Evolutionary conservation across 345 rosid species (phyloP).

Genomic region (Nephelium lappaceum): DNA sequence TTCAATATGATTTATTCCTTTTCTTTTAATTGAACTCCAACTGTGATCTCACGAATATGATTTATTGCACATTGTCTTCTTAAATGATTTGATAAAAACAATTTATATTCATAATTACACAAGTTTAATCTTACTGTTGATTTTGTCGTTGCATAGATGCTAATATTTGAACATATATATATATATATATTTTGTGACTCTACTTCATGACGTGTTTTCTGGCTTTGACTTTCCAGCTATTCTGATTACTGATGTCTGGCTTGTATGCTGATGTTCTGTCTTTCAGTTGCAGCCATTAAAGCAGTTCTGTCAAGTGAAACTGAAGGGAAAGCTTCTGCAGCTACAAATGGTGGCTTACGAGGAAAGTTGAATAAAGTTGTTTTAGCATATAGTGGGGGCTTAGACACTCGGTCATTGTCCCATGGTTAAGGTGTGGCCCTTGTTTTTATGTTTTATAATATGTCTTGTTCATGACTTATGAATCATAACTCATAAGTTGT

Average conservation of each 20-base stretch:
- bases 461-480: background rate
- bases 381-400: conserved; percentile 94
- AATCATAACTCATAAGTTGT: background rate
- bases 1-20: background rate
- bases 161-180: background rate
- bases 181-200: background rate
- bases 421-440: conserved; percentile 79
- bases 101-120: no score
- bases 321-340: conserved; percentile 27
- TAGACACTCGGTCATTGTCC: conserved; percentile 98
- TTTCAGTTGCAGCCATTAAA: conserved; percentile 49
- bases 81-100: background rate
- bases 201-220: background rate
- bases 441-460: conserved; percentile 19
- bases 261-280: background rate
- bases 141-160: no score
- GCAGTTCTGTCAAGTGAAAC: conserved; percentile 55
- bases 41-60: background rate
- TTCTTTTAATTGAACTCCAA: background rate
- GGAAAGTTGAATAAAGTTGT: conserved; percentile 93
- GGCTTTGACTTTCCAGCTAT: background rate
- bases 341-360: conserved; percentile 45
- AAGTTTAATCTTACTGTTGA: no score
- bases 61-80: background rate
- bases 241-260: background rate